Percentiles rank a stretch among this genome's conserved stretches.
These are phyloP conservation scores for Lactarius akahatsu DNA, from an alignment of 768 basidiomycete genomes.

Conservation along the genomic window DNA sequence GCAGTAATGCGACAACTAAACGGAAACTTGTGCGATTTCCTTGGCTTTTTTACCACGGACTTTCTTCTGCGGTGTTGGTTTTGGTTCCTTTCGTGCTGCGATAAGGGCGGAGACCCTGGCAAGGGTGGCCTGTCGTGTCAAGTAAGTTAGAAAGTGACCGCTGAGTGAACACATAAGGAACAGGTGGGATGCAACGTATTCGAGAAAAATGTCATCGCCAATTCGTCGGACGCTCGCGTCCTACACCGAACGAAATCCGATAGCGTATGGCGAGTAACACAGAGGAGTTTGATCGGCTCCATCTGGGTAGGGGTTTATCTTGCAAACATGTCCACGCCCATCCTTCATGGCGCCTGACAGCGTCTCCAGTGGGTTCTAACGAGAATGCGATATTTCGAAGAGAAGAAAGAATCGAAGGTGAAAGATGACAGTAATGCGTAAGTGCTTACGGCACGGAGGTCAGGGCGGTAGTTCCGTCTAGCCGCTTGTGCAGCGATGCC, in stretches of 20 bases:
- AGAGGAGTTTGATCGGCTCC: constrained; percentile 59
- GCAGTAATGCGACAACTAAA: neutral
- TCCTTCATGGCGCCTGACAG: constrained; percentile 66
- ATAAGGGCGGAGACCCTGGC: constrained; percentile 74
- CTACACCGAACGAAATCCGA: constrained; percentile 64
- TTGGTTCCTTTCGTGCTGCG: constrained; percentile 69
- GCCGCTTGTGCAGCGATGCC: constrained; percentile 60
- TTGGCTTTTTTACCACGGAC: constrained; percentile 65
- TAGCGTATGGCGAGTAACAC: constrained; percentile 70
- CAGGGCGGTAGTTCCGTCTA: constrained; percentile 73
- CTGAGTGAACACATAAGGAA: neutral
- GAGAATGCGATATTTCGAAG: constrained; percentile 57
- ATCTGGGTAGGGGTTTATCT: constrained; percentile 52
- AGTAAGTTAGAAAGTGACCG: constrained; percentile 1
- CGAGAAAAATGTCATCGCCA: constrained; percentile 56
- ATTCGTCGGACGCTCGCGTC: constrained; percentile 67
- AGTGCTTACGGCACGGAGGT: constrained; percentile 71
- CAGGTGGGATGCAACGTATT: constrained; percentile 4
- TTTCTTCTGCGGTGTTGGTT: constrained; percentile 66
- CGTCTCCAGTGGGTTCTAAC: constrained; percentile 89
- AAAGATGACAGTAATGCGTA: neutral
- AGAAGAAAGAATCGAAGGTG: constrained; percentile 18
- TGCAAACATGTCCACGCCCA: constrained; percentile 95
- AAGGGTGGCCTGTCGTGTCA: constrained; percentile 57
- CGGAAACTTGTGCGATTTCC: constrained; percentile 1